Evolutionary conservation across 768 basidiomycete genomes (phyloP).

Genomic region (Amanita pallidorosea): DNA sequence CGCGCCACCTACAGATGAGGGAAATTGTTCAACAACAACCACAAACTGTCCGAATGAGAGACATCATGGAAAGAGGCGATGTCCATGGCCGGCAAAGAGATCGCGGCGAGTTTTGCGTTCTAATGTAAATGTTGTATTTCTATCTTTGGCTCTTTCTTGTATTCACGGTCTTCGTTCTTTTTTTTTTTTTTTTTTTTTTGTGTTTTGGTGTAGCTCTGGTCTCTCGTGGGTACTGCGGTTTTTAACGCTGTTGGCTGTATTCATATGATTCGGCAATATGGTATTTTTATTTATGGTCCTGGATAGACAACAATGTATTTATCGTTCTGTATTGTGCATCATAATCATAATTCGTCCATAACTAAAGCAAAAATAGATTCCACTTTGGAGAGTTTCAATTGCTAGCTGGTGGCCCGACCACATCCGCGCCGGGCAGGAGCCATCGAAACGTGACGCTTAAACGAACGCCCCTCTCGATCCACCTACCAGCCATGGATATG

Average conservation of each 20-base stretch:
- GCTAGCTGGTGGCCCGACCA: conserved; percentile 36
- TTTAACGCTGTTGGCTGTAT: too few relatives aligned
- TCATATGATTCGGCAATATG: too few relatives aligned
- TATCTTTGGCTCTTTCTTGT: not conserved
- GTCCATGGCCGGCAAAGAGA: not conserved
- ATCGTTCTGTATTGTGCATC: too few relatives aligned
- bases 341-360: too few relatives aligned
- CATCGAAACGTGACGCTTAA: conserved; percentile 84
- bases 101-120: not conserved
- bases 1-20: not conserved
- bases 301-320: too few relatives aligned
- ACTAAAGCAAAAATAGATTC: too few relatives aligned
- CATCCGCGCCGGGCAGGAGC: conserved; percentile 75
- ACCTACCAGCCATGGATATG: conserved; percentile 11
- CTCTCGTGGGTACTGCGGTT: too few relatives aligned
- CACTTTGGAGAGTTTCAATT: too few relatives aligned
- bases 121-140: not conserved
- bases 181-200: too few relatives aligned
- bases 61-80: not conserved
- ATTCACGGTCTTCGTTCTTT: not conserved
- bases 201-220: too few relatives aligned
- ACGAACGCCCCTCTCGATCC: conserved; percentile 44
- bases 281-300: too few relatives aligned
- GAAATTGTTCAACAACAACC: not conserved
- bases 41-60: not conserved